Conservation (phyloP, 1,139 yeast genomes). For the Casaregolazyma lundiana region DNA sequence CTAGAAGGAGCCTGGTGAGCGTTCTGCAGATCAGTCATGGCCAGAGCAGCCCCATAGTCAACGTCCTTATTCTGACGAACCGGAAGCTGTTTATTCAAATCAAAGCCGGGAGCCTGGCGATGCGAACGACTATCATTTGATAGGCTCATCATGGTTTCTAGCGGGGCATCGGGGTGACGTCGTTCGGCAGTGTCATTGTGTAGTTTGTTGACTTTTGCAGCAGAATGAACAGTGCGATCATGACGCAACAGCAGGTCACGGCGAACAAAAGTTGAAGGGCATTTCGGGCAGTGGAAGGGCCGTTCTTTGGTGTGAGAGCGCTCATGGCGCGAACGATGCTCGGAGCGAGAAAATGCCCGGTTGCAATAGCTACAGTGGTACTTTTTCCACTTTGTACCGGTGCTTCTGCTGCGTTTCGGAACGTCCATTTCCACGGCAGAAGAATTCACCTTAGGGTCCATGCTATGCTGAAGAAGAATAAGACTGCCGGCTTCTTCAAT, state of each 20-base stretch:
- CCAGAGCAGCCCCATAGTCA: constrained; percentile 11
- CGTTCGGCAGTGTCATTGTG: neutral
- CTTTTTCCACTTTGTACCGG: constrained; percentile 32
- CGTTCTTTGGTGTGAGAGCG: constrained; percentile 79
- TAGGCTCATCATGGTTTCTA: neutral
- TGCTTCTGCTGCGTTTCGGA: neutral
- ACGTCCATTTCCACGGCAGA: neutral
- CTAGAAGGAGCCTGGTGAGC: neutral
- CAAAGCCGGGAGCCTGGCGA: neutral
- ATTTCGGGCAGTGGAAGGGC: constrained; percentile 70
- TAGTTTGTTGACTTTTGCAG: constrained; percentile 11
- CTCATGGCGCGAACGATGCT: constrained; percentile 79
- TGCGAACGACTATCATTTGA: neutral
- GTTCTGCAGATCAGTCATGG: constrained; percentile 8
- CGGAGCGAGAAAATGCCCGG: constrained; percentile 73
- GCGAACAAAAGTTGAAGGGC: constrained; percentile 70
- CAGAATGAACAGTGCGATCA: constrained; percentile 69
- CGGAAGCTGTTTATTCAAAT: neutral
- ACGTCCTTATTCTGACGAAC: neutral
- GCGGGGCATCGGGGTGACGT: neutral
- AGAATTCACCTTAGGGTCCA: neutral
- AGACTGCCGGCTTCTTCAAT: neutral
- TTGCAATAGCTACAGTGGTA: constrained; percentile 80
- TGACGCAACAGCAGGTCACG: constrained; percentile 73
- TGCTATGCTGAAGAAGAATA: neutral